Percentiles rank a stretch among this genome's conserved stretches.
Conservation (phyloP, 352 stramenopile species). For the Phytophthora sojae region DNA sequence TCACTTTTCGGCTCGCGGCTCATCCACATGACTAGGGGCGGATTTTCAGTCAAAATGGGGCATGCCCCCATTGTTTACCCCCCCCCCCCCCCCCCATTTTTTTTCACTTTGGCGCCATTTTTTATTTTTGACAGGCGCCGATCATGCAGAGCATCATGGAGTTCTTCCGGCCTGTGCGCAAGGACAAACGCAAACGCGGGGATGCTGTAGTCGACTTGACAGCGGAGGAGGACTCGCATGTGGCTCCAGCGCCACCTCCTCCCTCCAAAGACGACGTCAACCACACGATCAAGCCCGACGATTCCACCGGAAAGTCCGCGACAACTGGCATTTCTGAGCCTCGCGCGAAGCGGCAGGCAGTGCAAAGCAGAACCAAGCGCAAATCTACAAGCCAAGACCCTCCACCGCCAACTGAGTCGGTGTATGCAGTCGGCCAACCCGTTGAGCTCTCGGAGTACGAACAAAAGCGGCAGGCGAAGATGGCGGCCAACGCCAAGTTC, state of each 20-base stretch:
- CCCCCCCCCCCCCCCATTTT: too few relatives aligned
- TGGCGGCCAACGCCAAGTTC: constrained; percentile 58
- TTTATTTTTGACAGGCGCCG: background rate
- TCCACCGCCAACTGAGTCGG: background rate
- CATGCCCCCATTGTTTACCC: too few relatives aligned
- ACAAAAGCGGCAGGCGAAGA: constrained; percentile 43
- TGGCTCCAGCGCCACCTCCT: constrained; percentile 1
- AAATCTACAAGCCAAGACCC: background rate
- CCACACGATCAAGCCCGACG: background rate
- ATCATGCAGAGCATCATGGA: constrained; percentile 40
- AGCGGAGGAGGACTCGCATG: background rate
- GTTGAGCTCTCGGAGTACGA: constrained; percentile 54
- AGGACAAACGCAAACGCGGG: constrained; percentile 10
- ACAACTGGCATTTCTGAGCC: background rate
- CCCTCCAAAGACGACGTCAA: background rate
- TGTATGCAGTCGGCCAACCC: background rate
- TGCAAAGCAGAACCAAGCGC: background rate
- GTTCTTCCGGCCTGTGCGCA: constrained; percentile 34
- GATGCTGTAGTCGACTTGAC: background rate
- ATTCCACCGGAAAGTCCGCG: background rate
- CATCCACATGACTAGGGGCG: background rate
- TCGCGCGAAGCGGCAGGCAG: constrained; percentile 12
- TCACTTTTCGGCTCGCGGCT: background rate
- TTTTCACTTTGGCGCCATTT: background rate
- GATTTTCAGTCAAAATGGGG: too few relatives aligned